Evolutionary conservation across 306 rosid species (phyloP).

Genomic region (Sesbania bispinosa): DNA sequence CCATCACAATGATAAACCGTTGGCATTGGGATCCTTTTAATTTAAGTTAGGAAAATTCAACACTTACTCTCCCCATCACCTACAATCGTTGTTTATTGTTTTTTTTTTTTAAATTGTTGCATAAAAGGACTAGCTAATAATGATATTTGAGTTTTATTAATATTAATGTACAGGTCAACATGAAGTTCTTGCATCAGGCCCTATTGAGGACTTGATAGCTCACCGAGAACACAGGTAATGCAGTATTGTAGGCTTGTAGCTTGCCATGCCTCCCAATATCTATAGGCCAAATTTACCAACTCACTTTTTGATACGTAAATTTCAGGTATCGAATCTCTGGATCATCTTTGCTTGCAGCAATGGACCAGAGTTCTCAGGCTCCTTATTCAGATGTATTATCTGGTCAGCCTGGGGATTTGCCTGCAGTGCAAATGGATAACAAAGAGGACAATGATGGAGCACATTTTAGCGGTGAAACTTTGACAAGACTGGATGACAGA

Average conservation of each 20-base stretch:
- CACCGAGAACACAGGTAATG: conserved; percentile 88
- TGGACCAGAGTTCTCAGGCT: conserved; percentile 94
- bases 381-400: conserved; percentile 58
- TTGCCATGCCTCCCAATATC: not conserved
- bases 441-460: conserved; percentile 60
- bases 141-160: not conserved
- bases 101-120: not conserved
- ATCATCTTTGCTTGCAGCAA: conserved; percentile 90
- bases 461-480: conserved; percentile 43
- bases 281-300: conserved; percentile 4
- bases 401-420: conserved; percentile 49
- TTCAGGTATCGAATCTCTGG: conserved; percentile 92
- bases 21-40: not conserved
- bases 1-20: not conserved
- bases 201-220: conserved; percentile 90
- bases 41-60: conserved; percentile 5
- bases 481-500: conserved; percentile 65
- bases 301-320: conserved; percentile 22
- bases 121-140: not conserved
- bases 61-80: not conserved
- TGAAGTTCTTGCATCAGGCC: conserved; percentile 94
- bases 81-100: not conserved
- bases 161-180: conserved; percentile 61
- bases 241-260: conserved; percentile 24
- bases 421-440: conserved; percentile 43